Evolutionary conservation across 306 rosid genomes (phyloP), one percentile per base, ranked within the genome.

Genomic region (Dryas octopetala): DNA sequence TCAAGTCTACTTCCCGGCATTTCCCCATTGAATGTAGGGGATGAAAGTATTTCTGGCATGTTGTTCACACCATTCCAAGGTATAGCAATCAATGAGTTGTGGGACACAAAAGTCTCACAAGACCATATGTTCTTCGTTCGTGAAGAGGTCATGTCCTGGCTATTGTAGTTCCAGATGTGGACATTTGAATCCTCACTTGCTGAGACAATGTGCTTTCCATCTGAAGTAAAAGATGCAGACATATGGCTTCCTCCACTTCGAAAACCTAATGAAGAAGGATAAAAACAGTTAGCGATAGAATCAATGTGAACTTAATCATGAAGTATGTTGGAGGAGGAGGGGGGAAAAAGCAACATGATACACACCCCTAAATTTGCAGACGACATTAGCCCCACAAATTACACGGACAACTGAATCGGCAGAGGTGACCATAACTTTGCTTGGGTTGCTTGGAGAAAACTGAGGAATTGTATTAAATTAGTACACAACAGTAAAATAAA

Each of bases 161-260:
- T 81, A 57, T 76, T 63, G 78, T 72, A 87, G 71, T 91, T 86
- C 97, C 97, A 93, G 74, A 91, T 71, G 68, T 79, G 84, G 38
- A 93, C 92, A 77, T 76, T 91, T 66, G 97, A 89, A 76, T 91
- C 96, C 50, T 88, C 98, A 9, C 85, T 75, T 6, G 86, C 88
- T 0, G 98, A 83, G 69, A 93, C 82, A 4, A 93, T 81, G 75
- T 89, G 96, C 84, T 88, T 93, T 78, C 97, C 98, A 5, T 93
- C 98, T 0, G 85, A 79, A 43, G 96, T 91, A 80, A 93, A 91
- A 45, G 96, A 91, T 46, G 98, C 92, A 47, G 80, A 82, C 79
- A 81, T 83, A 70, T 89, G 91, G 84, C 86, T 86, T 78, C 85
- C 91, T 15, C 83, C 86, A 79, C 81, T 85, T 74, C 85, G 83